Conservation (phyloP, 176 grass and related monocot genomes). For the Oryza rufipogon region DNA sequence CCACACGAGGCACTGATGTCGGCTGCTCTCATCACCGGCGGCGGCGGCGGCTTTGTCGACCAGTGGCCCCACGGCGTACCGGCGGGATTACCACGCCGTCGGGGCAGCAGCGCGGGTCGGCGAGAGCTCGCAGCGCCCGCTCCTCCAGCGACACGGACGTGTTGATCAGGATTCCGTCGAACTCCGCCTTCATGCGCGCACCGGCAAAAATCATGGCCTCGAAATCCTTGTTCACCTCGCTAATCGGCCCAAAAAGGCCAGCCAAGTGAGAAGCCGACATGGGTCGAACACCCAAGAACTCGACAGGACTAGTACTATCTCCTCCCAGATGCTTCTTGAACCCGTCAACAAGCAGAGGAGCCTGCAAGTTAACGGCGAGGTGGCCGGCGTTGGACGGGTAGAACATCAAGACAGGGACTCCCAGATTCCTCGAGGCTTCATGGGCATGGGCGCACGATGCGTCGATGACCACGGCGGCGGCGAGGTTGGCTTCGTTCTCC, state of each 20-base stretch:
- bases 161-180: background rate
- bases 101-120: no score
- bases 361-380: background rate
- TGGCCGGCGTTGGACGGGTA: background rate
- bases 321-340: background rate
- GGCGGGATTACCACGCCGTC: no score
- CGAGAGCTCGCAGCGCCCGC: no score
- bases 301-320: background rate
- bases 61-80: background rate
- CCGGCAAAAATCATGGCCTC: background rate
- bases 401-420: background rate
- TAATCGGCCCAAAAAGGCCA: no score
- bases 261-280: background rate
- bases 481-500: background rate
- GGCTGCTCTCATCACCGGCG: background rate
- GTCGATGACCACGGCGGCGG: background rate
- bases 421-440: background rate
- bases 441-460: background rate
- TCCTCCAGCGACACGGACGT: background rate
- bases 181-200: background rate
- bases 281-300: background rate
- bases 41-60: background rate
- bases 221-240: background rate
- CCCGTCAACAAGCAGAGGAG: background rate
- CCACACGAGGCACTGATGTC: conserved; percentile 34